Percentiles rank a stretch among this genome's conserved stretches.
These are phyloP conservation scores for Clarireedia homoeocarpa DNA, from an alignment of 2,329 filamentous ascomycete species.

Conservation along the genomic window DNA sequence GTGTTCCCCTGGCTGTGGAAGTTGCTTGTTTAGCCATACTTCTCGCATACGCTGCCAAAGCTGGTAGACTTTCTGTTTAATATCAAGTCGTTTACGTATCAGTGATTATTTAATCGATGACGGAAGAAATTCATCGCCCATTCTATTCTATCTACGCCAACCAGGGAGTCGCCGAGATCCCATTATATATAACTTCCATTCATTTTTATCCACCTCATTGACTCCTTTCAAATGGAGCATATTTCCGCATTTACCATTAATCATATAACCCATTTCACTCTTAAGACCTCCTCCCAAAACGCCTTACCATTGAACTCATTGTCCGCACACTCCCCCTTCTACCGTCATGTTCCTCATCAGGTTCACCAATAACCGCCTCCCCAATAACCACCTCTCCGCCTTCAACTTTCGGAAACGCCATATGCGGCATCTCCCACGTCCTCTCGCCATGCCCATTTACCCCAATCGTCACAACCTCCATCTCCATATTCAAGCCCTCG, in stretches of 20 bases:
- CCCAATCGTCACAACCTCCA: neutral
- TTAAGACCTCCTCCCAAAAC: neutral
- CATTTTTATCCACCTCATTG: too few relatives aligned
- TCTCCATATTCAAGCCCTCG: neutral
- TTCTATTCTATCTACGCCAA: too few relatives aligned
- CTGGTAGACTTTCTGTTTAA: too few relatives aligned
- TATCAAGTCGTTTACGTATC: too few relatives aligned
- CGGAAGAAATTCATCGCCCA: too few relatives aligned
- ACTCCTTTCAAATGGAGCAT: too few relatives aligned
- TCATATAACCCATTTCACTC: neutral
- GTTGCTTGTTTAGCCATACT: too few relatives aligned
- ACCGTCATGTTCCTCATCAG: neutral
- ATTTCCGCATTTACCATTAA: neutral
- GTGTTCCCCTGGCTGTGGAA: too few relatives aligned
- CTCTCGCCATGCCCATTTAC: slow-evolving; percentile 9
- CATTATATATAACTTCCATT: too few relatives aligned
- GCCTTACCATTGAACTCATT: slow-evolving; percentile 3
- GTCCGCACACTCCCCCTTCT: slow-evolving; percentile 2
- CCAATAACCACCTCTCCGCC: neutral
- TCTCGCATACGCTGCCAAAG: too few relatives aligned
- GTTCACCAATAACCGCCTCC: slow-evolving; percentile 1
- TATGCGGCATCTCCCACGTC: slow-evolving; percentile 16
- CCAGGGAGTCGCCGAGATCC: too few relatives aligned
- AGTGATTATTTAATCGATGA: too few relatives aligned
- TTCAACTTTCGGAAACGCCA: slow-evolving; percentile 6